Conservation (phyloP, 345 rosid species). For the Eucalyptus marginata region DNA sequence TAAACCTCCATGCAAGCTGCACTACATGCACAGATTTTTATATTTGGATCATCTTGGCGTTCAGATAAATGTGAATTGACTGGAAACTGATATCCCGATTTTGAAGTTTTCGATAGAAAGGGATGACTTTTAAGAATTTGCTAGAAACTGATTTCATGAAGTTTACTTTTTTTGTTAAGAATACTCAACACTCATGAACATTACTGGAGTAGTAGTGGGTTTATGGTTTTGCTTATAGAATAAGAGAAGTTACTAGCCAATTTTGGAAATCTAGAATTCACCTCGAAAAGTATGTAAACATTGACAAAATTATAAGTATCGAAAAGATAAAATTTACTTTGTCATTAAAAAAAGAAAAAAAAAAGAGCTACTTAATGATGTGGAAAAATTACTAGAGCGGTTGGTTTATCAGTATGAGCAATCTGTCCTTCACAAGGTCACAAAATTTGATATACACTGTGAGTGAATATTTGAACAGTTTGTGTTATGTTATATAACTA, state of each 20-base stretch:
- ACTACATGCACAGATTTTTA: neutral
- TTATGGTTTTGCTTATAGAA: neutral
- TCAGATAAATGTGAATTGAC: fast-evolving
- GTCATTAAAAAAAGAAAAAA: fast-evolving
- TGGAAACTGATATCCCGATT: neutral
- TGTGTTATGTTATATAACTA: neutral
- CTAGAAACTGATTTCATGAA: neutral
- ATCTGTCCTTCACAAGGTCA: neutral
- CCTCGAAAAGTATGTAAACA: fast-evolving
- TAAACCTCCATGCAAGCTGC: neutral
- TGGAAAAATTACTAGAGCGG: neutral
- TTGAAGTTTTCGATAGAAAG: fast-evolving
- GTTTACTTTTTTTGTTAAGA: fast-evolving
- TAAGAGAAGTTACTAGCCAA: neutral
- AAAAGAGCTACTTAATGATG: neutral
- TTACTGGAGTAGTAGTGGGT: neutral
- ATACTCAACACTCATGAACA: fast-evolving
- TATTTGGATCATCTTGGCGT: neutral
- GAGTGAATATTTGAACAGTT: fast-evolving
- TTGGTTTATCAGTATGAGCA: fast-evolving
- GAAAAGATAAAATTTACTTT: neutral
- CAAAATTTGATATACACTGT: fast-evolving
- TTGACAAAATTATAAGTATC: neutral
- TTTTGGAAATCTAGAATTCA: neutral
- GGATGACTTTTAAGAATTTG: neutral